Base-by-base conservation (phyloP, 2,329 filamentous ascomycete species). In the Hypoxylon sp. region DNA sequence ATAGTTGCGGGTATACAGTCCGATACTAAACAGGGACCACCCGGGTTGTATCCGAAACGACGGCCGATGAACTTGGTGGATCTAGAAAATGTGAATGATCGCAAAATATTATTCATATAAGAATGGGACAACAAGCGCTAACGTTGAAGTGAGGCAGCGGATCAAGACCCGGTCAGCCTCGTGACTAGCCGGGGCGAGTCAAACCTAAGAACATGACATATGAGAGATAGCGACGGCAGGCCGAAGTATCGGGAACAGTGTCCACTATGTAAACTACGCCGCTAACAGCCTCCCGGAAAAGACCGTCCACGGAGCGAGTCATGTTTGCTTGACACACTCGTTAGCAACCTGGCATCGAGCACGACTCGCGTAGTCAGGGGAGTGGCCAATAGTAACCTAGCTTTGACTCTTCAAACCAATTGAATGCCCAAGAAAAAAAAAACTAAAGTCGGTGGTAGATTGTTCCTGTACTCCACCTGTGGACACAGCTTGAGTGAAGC, bases 301-400 rank as follows among this genome's bases (percentile, higher is more conserved):
- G 35, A n/a, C 17, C 35, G 11, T 35, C 24, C 11, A 17, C 10
- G 21, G 46, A 32, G 32, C 60, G 60, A 62, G 60, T 62, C 60
- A 62, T 62, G 44, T 21, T 6, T 39, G 3, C 31, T 50, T n/a
- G 47, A 10, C 17, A 27, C 24, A 27, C 24, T 5, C 24, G 35
- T 6, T n/a, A 24, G 19, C 19, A 47, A 13, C 44, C 19, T 24
- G 24, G 35, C 6, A 37, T 37, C 6, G 13, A 15, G 35, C 6
- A 37, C n/a, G 35, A 37, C 35, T 37, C 35, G 35, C 24, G 24
- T 27, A 27, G 24, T 27, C 24, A 27, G 24, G 24, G 24, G 24
- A 27, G 3, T 27, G 24, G 5, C 24, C 24, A 27, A 5, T 27
- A 27, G 5, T 5, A 27, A 27, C 24, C 24, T 27, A 27, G 24